Base-by-base conservation (phyloP, 192 early-diverging fungal genomes). In the Umbelopsis sp. region DNA sequence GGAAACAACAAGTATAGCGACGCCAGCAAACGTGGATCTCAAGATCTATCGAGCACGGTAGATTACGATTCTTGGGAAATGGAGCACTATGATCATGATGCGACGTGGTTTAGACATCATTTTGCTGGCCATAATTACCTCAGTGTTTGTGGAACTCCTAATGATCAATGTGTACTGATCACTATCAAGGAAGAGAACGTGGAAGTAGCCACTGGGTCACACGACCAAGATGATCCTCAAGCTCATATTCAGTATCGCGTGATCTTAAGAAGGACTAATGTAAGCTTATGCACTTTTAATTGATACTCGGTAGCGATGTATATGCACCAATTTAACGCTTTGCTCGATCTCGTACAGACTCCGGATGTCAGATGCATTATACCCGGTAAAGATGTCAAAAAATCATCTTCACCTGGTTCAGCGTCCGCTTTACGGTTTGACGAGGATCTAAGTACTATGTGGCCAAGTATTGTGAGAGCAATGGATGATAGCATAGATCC, bases 31-130 rank as follows among this genome's bases (percentile, higher is more conserved):
- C 21, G 3, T 9, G 41, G 16, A 23, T 16, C 37, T 23, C 11
- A 49, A 23, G 16, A 0, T 46, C 2, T 18, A 65, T 46, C 27
- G 2, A 49, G 27, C 1, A 16, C 21, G 3, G 25, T 45, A 47
- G 37, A 72, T 47, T 76, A 76, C 49, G 7, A 16, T 18, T 9
- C 25, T 45, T 61, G 68, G 64, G 25, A 33, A 18, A 45, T 70
- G 16, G 78, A 80, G 49, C 78, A 80, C 48, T 71, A 71, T 66
- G 78, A 80, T 55, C 21, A 65, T 5, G 45, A 51, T 11, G 78
- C 74, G 0, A 27, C 33, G 2, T 80, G 78, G 78, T 80, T 74
- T 33, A 64, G 71, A 49, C 18, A 37, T 7, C 66, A 76, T 69
- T 80, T 80, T 50, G 44, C 71, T 9, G 50, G 46, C 21, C 37